A percentile compares a stretch with the other conserved stretches of the same genome.
phyloP scores from a whole-genome alignment of 2,329 filamentous ascomycete species.

The Rhexocercosporidium sp. region DNA sequence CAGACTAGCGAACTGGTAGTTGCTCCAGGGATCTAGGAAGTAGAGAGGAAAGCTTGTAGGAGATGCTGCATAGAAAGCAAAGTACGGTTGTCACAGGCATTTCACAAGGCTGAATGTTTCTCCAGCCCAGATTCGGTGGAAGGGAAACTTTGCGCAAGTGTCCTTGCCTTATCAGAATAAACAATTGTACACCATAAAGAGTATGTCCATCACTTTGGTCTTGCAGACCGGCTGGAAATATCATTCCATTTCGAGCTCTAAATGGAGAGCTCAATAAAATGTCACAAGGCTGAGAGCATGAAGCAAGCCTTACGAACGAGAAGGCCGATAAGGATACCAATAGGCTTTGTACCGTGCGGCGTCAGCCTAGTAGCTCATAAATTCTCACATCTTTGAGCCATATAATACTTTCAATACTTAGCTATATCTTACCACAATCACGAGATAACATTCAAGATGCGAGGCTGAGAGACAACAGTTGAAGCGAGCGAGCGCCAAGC shows the following conservation, averaged over 20 bases:
- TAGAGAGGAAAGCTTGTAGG: too few relatives aligned
- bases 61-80: not conserved
- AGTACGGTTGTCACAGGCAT: not conserved
- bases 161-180: not conserved
- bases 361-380: too few relatives aligned
- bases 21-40: not conserved
- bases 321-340: too few relatives aligned
- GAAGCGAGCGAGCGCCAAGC: not conserved
- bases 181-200: too few relatives aligned
- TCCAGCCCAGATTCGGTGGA: not conserved
- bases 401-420: not conserved
- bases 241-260: too few relatives aligned
- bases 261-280: too few relatives aligned
- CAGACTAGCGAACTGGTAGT: not conserved
- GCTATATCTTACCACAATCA: not conserved
- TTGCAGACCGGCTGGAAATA: too few relatives aligned
- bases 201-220: too few relatives aligned
- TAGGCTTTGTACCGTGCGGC: too few relatives aligned
- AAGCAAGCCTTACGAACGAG: too few relatives aligned
- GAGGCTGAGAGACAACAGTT: not conserved
- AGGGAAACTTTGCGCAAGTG: not conserved
- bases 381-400: not conserved
- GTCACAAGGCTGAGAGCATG: too few relatives aligned
- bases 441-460: not conserved
- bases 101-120: not conserved